A percentile compares a stretch with the other conserved stretches of the same genome.
Conservation (phyloP, 164 flowering plant species). For the Dillenia suffruticosa region DNA sequence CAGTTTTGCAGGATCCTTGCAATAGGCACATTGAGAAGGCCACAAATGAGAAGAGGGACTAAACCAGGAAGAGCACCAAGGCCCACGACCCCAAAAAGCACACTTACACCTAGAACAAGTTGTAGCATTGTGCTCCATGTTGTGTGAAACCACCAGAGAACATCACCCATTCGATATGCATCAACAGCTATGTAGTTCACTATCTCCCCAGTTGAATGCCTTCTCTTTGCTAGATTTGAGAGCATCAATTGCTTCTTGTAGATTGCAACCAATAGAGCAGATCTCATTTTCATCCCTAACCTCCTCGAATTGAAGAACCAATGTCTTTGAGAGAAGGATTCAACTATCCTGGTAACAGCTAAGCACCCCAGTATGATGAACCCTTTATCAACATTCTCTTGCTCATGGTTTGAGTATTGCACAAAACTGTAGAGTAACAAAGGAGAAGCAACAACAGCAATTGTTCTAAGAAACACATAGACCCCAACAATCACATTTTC, state of each 20-base stretch:
- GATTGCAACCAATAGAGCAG: constrained; percentile 69
- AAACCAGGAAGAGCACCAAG: constrained; percentile 61
- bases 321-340: constrained; percentile 67
- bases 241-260: constrained; percentile 74
- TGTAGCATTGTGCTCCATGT: constrained; percentile 49
- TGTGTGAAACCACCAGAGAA: constrained; percentile 66
- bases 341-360: constrained; percentile 46
- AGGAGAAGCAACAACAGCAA: constrained; percentile 50
- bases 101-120: constrained; percentile 39
- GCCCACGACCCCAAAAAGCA: constrained; percentile 59
- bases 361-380: constrained; percentile 48
- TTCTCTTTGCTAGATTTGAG: constrained; percentile 54
- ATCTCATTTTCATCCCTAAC: constrained; percentile 76
- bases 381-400: constrained; percentile 29
- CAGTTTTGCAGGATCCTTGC: constrained; percentile 54
- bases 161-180: constrained; percentile 84
- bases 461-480: constrained; percentile 43
- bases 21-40: constrained; percentile 63
- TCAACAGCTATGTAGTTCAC: constrained; percentile 86
- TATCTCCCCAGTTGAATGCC: constrained; percentile 80
- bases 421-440: constrained; percentile 61
- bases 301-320: constrained; percentile 57
- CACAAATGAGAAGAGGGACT: constrained; percentile 54
- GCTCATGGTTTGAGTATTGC: constrained; percentile 29
- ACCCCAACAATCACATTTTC: constrained; percentile 48